Base-by-base conservation (phyloP, 2,329 filamentous ascomycete species). In the Aureobasidium sp. region DNA sequence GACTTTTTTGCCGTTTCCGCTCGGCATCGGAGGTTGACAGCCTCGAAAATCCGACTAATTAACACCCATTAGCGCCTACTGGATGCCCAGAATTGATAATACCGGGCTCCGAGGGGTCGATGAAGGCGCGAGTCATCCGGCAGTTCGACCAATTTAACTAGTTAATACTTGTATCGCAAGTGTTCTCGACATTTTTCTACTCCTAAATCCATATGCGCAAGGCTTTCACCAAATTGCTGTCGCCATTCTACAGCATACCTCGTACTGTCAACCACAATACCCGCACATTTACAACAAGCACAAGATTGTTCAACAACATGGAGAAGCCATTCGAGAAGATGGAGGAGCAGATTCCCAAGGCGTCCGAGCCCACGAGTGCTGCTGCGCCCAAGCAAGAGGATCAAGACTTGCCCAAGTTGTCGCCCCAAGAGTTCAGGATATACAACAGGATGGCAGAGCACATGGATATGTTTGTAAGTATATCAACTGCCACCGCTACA, bases 381-480 rank as follows among this genome's bases (percentile, higher is more conserved):
- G 66, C 66, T 2, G 63, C 60, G 45, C 63, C 66, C 12, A 39
- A 67, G 52, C 57, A 65, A 52, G 64, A 67, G 40, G 66, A 78
- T 61, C 67, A 76, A 61, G 61, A 75, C 15, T 73, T 88, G 1
- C 85, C 87, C 0, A 84, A 87, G 27, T 78, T 93, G 33, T 85
- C 84, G 0, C 74, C 83, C 1, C 77, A 80, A 61, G 87, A 93
- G 62, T 91, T 90, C 69, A 79, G 79, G 54, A 75, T 79, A 42
- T 92, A 88, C 74, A 91, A 92, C 74, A 79, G 79, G n/a, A 76
- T 91, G 69, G 86, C 88, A 0, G 88, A 88, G 62, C 81, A 83
- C 65, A 92, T 92, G 89, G 82, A 92, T 48, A 77, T 82, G 64
- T 91, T 87, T 75, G 85, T 87, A 77, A 69, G 81, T 75, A 11